Conservation (phyloP, 495 filamentous ascomycete species). For the Aspergillus wentii region DNA sequence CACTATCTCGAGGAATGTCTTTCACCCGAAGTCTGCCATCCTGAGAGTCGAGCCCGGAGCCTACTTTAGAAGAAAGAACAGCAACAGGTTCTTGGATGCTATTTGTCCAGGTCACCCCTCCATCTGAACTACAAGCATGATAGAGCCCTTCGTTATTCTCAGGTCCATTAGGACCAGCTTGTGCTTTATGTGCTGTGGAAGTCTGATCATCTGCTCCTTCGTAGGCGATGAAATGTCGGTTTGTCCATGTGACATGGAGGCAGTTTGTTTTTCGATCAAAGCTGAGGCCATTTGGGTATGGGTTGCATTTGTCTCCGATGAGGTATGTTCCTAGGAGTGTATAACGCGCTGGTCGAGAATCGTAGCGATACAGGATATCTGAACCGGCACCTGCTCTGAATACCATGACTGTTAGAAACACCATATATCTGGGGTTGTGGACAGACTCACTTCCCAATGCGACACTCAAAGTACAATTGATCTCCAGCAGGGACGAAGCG, state of each 20-base stretch:
- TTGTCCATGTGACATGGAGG: slow-evolving; percentile 3
- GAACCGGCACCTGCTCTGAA: slow-evolving; percentile 5
- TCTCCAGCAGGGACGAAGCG: slow-evolving; percentile 1
- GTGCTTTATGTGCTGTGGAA: slow-evolving; percentile 2
- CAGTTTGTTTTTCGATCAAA: neutral
- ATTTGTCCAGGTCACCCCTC: no score
- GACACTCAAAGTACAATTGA: slow-evolving; percentile 1
- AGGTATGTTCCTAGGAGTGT: slow-evolving; percentile 3
- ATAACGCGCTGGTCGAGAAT: no score
- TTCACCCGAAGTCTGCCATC: neutral
- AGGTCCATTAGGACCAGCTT: slow-evolving; percentile 1
- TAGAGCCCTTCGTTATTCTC: slow-evolving; percentile 5
- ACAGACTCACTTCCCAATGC: slow-evolving; percentile 1
- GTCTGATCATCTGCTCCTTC: neutral
- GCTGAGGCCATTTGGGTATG: slow-evolving; percentile 2
- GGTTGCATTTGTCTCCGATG: neutral
- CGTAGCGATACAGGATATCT: slow-evolving; percentile 1
- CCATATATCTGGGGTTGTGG: no score
- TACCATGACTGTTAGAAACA: no score
- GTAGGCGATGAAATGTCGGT: slow-evolving; percentile 2
- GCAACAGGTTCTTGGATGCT: no score
- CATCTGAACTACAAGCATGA: neutral
- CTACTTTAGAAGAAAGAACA: no score
- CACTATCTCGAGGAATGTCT: slow-evolving; percentile 1
- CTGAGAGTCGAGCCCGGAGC: neutral